Evolutionary conservation across 768 basidiomycete species (phyloP), one percentile per base, ranked within the genome.

Genomic region (Mycena maculata): DNA sequence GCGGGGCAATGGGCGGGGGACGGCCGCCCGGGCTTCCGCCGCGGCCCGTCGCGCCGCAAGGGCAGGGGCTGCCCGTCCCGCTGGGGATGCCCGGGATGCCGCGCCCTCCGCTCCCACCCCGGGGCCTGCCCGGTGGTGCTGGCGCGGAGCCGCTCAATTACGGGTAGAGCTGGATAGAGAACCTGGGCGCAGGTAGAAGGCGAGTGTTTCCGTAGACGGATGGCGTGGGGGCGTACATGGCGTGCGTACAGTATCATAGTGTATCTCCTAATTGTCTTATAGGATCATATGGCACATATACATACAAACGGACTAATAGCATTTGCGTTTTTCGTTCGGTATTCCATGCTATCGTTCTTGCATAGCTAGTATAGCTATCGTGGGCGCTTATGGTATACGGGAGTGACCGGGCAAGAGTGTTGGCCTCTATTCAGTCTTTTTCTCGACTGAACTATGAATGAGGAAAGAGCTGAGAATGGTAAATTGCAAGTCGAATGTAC

Each of bases 1-100:
- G 49, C 3, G 45, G 10, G 11, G 41, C 50, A 6, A 50, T 45
- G 2, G 42, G 44, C 8, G 54, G 45, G 1, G 41, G 39, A 31
- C 58, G 38, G 16, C 64, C 64, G 5, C 20, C 66, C 3, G 66
- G 66, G 41, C 50, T 67, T 15, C 66, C 66, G 18, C 30, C 66
- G n/a, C 38, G 60, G 7, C 65, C 65, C 30, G 16, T 61, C 25
- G 65, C 65, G 54, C 65, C 65, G 47, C 65, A 61, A 27, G 65
- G 65, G 18, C 49, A 23, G 25, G 28, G 31, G 22, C 59, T n/a
- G 18, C 23, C 28, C 22, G 25, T 38, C 11, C 36, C 41, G 25
- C 15, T 28, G 28, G 48, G 48, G 5, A 49, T 20, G 54, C 20
- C 54, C 16, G 48, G 48, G 25, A 27, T 38, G 41, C 39, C 54